Conservation (phyloP, 805 yeast species). For the Pichia kluyveri region DNA sequence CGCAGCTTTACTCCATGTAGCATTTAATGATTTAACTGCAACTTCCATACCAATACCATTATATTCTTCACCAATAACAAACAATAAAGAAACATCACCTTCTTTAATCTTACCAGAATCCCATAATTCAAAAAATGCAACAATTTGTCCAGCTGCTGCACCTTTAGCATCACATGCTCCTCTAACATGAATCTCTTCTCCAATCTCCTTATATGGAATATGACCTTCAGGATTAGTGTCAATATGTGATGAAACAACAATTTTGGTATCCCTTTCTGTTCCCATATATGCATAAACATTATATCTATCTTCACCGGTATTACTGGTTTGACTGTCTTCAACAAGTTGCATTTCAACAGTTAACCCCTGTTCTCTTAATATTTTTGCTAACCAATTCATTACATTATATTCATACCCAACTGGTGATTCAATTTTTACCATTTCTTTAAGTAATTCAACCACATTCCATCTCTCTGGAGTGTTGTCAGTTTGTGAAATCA, state of each 20-base stretch:
- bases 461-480: not conserved
- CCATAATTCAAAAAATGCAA: conserved; percentile 38
- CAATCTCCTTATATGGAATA: conserved; percentile 14
- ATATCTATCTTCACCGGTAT: not conserved
- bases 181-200: conserved; percentile 48
- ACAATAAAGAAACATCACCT: conserved; percentile 50
- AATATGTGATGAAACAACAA: conserved; percentile 49
- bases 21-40: conserved; percentile 32
- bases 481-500: no score
- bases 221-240: conserved; percentile 48
- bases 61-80: conserved; percentile 60
- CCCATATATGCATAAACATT: conserved; percentile 50
- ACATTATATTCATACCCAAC: not conserved
- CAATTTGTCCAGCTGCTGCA: conserved; percentile 51
- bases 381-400: not conserved
- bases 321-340: not conserved
- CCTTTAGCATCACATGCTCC: conserved; percentile 64
- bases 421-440: not conserved
- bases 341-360: conserved; percentile 37
- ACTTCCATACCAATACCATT: conserved; percentile 52
- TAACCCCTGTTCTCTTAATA: conserved; percentile 33
- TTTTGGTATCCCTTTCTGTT: conserved; percentile 33
- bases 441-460: not conserved
- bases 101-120: conserved; percentile 29
- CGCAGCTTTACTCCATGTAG: conserved; percentile 42